Evolutionary conservation across 2,329 filamentous ascomycete genomes (phyloP).

Genomic region (Arthrobotrys iridis): DNA sequence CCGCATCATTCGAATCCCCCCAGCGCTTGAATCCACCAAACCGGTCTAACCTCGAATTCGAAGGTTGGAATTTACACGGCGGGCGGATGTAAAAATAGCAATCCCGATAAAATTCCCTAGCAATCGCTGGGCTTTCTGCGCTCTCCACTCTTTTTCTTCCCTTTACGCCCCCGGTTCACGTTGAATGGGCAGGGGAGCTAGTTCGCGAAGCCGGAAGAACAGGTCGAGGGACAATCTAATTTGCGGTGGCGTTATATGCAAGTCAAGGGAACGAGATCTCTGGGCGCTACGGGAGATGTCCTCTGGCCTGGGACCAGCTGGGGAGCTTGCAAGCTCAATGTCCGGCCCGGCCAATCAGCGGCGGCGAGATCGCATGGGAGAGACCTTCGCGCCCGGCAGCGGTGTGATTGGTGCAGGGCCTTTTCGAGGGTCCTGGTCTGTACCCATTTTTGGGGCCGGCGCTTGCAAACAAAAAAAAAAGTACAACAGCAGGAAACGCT

Average conservation of each 20-base stretch:
- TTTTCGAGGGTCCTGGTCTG: slow-evolving; percentile 1
- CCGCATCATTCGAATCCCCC: not conserved
- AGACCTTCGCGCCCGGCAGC: slow-evolving; percentile 21
- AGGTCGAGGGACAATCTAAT: slow-evolving; percentile 28
- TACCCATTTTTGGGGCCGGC: slow-evolving; percentile 49
- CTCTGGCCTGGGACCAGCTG: slow-evolving; percentile 30
- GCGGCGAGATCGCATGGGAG: slow-evolving; percentile 5
- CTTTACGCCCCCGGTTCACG: not conserved
- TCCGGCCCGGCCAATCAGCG: slow-evolving; percentile 26
- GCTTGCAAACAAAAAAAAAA: slow-evolving; percentile 45
- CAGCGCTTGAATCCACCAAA: too few relatives aligned
- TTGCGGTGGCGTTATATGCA: slow-evolving; percentile 49
- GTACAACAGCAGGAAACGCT: slow-evolving; percentile 25
- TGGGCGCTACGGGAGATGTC: slow-evolving; percentile 53
- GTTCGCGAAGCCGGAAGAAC: slow-evolving; percentile 16
- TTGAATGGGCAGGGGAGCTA: not conserved
- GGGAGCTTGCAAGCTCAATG: slow-evolving; percentile 31
- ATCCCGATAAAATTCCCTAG: slow-evolving; percentile 2
- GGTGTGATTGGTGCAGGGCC: slow-evolving; percentile 37
- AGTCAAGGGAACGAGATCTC: slow-evolving; percentile 28
- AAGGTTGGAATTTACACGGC: slow-evolving; percentile 19
- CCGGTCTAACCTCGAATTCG: not conserved
- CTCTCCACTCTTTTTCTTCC: not conserved
- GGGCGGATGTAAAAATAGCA: slow-evolving; percentile 48
- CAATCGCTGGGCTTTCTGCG: not conserved